phyloP scores from a whole-genome alignment of 163 green algal genomes.

The Scenedesmus sp. region DNA sequence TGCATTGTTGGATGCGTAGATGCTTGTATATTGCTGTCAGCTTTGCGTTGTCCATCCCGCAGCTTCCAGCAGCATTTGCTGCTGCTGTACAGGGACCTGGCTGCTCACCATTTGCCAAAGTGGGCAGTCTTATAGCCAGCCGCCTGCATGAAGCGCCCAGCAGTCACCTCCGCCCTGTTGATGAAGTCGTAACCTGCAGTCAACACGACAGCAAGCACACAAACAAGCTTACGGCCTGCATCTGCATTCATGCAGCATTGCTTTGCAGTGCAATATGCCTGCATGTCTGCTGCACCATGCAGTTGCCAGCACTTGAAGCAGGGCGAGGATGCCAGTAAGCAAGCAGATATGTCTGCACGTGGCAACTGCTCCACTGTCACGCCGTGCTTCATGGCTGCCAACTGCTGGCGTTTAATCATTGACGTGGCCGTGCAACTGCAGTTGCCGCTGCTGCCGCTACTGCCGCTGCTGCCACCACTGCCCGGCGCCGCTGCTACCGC shows the following conservation, averaged over 20 bases:
- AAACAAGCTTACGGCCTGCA: no score
- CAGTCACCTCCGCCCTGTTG: conserved; percentile 17
- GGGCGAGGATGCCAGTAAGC: no score
- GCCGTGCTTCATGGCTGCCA: no score
- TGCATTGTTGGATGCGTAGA: no score
- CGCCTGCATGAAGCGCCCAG: conserved; percentile 3
- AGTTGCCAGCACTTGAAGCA: no score
- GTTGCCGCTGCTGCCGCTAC: not conserved
- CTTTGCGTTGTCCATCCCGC: no score
- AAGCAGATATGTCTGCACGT: not conserved
- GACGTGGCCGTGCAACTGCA: not conserved
- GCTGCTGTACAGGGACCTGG: not conserved
- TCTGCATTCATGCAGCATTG: not conserved
- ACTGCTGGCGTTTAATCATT: not conserved
- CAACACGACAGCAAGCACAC: not conserved
- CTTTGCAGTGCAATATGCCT: no score
- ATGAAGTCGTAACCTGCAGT: conserved; percentile 40
- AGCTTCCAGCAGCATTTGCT: not conserved
- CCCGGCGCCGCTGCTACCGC: not conserved
- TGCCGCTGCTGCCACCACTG: not conserved
- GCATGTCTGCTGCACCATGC: not conserved
- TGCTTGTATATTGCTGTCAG: no score
- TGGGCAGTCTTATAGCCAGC: conserved; percentile 45
- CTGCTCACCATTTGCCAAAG: conserved; percentile 41
- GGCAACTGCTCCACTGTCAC: not conserved